A percentile compares a stretch with the other conserved stretches of the same genome.
Evolutionary conservation across 1,139 yeast species (phyloP).

Genomic region (Geotrichum australiense): DNA sequence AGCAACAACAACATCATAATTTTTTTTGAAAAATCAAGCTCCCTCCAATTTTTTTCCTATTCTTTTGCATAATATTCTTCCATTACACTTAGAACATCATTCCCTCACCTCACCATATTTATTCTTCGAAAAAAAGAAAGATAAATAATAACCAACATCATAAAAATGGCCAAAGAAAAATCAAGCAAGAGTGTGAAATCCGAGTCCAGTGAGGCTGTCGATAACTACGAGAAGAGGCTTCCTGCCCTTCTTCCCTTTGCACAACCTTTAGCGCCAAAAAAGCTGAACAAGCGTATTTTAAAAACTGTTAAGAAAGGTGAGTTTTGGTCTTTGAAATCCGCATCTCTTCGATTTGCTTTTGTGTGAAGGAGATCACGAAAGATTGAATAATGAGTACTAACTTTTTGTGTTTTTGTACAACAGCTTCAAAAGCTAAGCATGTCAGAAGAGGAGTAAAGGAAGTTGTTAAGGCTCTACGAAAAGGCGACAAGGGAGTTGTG

Average conservation of each 20-base stretch:
- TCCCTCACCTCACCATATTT: no score
- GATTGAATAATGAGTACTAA: conserved; percentile 4
- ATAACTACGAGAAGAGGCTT: conserved; percentile 86
- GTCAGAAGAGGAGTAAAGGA: conserved; percentile 99
- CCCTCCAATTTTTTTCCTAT: no score
- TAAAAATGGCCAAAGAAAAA: conserved; percentile 30
- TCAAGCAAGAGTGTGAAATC: conserved; percentile 21
- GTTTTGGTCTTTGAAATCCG: conserved; percentile 5
- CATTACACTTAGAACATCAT: no score
- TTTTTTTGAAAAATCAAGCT: no score
- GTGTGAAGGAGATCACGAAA: no score
- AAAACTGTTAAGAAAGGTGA: conserved; percentile 79
- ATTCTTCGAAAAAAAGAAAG: no score
- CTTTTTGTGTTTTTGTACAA: neutral
- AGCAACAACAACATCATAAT: neutral
- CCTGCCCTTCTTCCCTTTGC: conserved; percentile 92
- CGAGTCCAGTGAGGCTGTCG: conserved; percentile 39
- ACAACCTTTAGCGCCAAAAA: conserved; percentile 91
- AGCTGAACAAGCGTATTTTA: conserved; percentile 87
- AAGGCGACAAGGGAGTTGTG: conserved; percentile 96
- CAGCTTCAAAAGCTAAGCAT: conserved; percentile 93
- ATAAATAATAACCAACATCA: no score
- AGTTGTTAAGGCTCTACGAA: conserved; percentile 94
- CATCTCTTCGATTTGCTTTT: neutral
- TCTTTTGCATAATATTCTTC: no score